phyloP scores from a whole-genome alignment of 176 grass and related monocot species.

The Themeda triandra region DNA sequence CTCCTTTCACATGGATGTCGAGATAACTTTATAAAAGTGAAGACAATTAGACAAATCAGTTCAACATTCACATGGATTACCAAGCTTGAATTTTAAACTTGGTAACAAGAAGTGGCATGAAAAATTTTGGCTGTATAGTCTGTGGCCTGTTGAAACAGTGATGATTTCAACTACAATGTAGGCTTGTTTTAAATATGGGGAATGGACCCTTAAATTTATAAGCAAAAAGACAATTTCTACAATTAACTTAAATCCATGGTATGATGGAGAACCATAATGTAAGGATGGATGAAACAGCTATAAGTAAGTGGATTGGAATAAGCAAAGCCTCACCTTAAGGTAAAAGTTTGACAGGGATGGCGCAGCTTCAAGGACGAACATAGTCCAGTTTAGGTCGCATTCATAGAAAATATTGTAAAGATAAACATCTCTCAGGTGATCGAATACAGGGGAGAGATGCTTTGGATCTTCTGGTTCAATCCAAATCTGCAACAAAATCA shows the following conservation, averaged over 20 bases:
- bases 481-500: conserved; percentile 13
- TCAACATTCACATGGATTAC: not conserved
- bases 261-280: not conserved
- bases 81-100: not conserved
- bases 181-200: not conserved
- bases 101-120: not conserved
- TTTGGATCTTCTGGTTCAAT: not conserved
- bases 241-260: not conserved
- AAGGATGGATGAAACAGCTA: not conserved
- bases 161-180: not conserved
- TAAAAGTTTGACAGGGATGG: not conserved
- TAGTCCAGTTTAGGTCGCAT: not conserved
- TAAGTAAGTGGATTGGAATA: not conserved
- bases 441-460: not conserved
- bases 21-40: not conserved
- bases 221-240: not conserved
- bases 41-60: not conserved
- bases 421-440: not conserved
- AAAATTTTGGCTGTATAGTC: too few species aligned
- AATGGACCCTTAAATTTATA: not conserved
- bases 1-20: not conserved
- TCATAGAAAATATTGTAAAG: conserved; percentile 2
- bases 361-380: conserved; percentile 17
- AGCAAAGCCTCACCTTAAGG: not conserved
- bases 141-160: too few species aligned